Evolutionary conservation across 2,329 filamentous ascomycete genomes (phyloP), one percentile per base, ranked within the genome.

Genomic region (Tolypocladium paradoxum): DNA sequence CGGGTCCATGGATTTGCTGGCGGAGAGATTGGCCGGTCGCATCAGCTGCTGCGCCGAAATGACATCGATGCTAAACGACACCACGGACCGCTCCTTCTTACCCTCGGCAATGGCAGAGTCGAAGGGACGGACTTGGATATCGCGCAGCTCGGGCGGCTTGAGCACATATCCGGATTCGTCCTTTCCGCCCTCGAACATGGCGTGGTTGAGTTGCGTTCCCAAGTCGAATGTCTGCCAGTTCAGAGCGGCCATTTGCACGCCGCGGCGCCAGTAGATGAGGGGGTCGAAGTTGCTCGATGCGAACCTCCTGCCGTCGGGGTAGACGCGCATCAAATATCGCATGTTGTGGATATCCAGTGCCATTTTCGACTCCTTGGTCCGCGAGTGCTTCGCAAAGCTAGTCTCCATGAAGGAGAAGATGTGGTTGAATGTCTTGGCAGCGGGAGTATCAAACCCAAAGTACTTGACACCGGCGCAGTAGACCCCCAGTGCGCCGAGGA

Each of bases 221-320:
- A 95, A 78, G 65, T 97, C 93, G 64, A 95, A 96, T 0, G 91
- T 97, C 71, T 99, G 93, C 92, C 93, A 97, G 71, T 99, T 99
- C 57, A 97, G 77, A 0, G 93, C 93, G 16, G 88, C 90, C 92
- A 99, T 97, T 70, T 99, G 93, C 20, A 96, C 93, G 34, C 93
- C 93, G 45, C 90, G 85, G 50, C 92, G 85, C 93, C 93, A 99
- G 66, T 93, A 95, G 57, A 86, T 84, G 58, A 96, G 80, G 1
- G 93, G 93, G 63, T 96, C 90, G 64, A 96, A 97, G 71, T 99
- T 99, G 61, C 87, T 89, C 0, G 93, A 97, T 35, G 82, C 83
- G 53, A 97, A 77, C 31, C 93, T 86, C 61, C 83, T 84, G 37
- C 82, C 85, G 52, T 89, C 87, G 7, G 93, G 93, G 65, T 99